phyloP scores from a whole-genome alignment of 441 rosid genomes.

The Gossypium davidsonii region DNA sequence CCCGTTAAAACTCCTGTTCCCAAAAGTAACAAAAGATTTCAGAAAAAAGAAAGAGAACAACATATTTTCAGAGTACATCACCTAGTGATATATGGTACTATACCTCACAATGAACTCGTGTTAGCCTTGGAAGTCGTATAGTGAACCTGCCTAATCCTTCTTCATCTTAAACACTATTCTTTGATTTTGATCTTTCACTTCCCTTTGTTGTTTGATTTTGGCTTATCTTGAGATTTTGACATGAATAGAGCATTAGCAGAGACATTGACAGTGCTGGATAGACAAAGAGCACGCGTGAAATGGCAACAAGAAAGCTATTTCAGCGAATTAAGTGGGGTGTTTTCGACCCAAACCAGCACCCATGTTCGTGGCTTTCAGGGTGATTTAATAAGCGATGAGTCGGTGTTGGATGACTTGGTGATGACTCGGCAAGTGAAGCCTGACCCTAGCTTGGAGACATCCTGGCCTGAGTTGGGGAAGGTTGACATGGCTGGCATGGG shows the following conservation, averaged over 20 bases:
- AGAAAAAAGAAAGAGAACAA: not conserved
- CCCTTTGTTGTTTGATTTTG: not conserved
- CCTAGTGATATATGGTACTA: not conserved
- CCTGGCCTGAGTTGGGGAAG: constrained; percentile 33
- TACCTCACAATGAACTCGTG: constrained; percentile 1
- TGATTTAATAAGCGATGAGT: constrained; percentile 18
- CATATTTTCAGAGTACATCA: not conserved
- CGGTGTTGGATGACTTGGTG: constrained; percentile 20
- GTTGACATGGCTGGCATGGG: constrained; percentile 18
- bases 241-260: constrained; percentile 40
- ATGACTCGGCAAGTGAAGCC: constrained; percentile 27
- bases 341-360: constrained; percentile 18
- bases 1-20: not conserved
- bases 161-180: not conserved
- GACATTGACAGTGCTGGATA: constrained; percentile 54
- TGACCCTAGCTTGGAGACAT: constrained; percentile 37
- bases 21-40: not conserved
- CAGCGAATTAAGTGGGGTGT: constrained; percentile 26
- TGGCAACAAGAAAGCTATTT: constrained; percentile 28
- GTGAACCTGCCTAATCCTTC: not conserved
- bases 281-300: constrained; percentile 44
- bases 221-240: not conserved
- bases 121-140: not conserved
- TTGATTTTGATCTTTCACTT: not conserved
- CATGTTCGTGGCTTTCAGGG: constrained; percentile 25